Base-by-base conservation (phyloP, 768 basidiomycete genomes). In the Boletus bicolor region DNA sequence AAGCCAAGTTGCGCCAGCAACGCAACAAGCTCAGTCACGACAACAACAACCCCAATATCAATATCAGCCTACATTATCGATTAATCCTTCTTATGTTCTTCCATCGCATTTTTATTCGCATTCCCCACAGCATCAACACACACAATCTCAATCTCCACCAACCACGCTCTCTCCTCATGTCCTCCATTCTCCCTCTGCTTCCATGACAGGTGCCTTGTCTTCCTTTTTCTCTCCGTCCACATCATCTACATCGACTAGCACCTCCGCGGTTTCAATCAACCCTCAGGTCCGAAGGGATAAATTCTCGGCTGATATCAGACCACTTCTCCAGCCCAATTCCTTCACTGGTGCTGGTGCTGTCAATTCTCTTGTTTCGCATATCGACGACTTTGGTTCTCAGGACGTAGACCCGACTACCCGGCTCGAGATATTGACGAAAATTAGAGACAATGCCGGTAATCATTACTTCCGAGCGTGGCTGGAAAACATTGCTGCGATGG, bases 391-490 rank as follows among this genome's bases (percentile, higher is more conserved):
- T 67, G 85, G 88, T 34, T 71, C 79, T 17, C 66, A 76, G 46
- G 86, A 90, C 26, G 83, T 90, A 24, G 86, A 90, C 53, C 73
- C 81, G 7, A 56, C 73, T n/a, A 79, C 79, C 19, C 85, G 91
- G 6, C 66, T 87, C 52, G 89, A 93, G 67, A 86, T 93, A 51
- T 72, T 93, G 53, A 87, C 85, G 17, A 86, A 84, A 72, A 87
- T 93, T 60, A 80, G 91, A 59, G 90, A 93, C 69, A 83, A 85
- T 46, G 91, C 91, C 30, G 87, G 84, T 41, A 90, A 91, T 66
- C 88, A 90, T 64, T 93, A 93, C 66, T 92, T 89, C 68, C 83
- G 89, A 42, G 90, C 89, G 5, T 93, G 91, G 90, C 80, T 83
- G 15, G 90, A 91, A 68, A 91, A 89, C 67, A n/a, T 66, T 43